Base-by-base conservation (phyloP, 176 grass and related monocot genomes). In the Oryza australiensis region DNA sequence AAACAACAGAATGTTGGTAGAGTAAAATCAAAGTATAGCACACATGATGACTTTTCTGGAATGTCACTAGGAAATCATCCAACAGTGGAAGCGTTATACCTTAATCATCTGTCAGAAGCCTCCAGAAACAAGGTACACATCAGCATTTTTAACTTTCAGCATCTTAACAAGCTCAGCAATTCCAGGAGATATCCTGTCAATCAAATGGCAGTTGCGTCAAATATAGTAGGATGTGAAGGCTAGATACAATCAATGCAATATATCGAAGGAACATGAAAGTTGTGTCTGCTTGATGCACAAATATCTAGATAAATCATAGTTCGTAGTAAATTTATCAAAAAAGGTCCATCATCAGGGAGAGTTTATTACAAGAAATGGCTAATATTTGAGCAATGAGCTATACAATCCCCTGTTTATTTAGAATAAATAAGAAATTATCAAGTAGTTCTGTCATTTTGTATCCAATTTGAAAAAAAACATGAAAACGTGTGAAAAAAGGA, bases 61-160 rank as follows among this genome's bases (percentile, higher is more conserved):
- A 60, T 12, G 60, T 59, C 48, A 62, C 22, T 4, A 12, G 22
- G 57, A 66, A 62, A 78, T 9, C 20, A 78, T 28, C 60, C n/a
- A 9, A 4, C 16, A 78, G 38, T 78, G 4, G 28, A 60, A 74
- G n/a, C 37, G 5, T 42, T 69, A 4, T 85, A 94, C 95, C 80
- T 94, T 84, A 78, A 98, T 95, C 95, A 98, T 94, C 84, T 98
- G 95, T 45, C 90, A 72, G 75, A 95, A 95, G 64, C 95, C 95
- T 74, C 95, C 92, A 63, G 95, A 98, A 49, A 98, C 80, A 72
- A 98, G 87, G 85, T 91, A 98, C 12, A 98, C 92, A 70, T 93
- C 85, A 85, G 60, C 88, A 26, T 87, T 84, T 64, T 91, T 93
- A 82, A 28, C 82, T 78, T 89, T 98, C 42, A 98, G 49, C 78